Evolutionary conservation across 768 basidiomycete species (phyloP).

Genomic region (Mycena belliarum): DNA sequence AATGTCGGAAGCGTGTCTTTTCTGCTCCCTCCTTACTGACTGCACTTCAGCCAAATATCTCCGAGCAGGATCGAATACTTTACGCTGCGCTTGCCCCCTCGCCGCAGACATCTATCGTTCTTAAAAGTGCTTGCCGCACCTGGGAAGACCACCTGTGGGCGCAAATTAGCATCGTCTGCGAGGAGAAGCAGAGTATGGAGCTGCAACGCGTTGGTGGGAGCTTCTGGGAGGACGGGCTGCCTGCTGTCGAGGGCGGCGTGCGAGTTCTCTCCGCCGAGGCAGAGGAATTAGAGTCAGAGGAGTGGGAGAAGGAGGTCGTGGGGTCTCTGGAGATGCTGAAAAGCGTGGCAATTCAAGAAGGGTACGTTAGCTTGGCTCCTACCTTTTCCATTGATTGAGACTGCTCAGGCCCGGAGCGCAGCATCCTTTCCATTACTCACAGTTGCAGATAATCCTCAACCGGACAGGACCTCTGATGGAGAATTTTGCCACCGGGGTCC

Average conservation of each 20-base stretch:
- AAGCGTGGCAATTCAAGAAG: slow-evolving; percentile 60
- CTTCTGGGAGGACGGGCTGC: slow-evolving; percentile 77
- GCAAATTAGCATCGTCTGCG: slow-evolving; percentile 76
- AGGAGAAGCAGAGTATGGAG: slow-evolving; percentile 74
- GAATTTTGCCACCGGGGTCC: slow-evolving; percentile 61
- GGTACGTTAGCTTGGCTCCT: slow-evolving; percentile 40
- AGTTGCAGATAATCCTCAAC: slow-evolving; percentile 75
- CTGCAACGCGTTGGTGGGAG: slow-evolving; percentile 68
- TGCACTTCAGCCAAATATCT: slow-evolving; percentile 47
- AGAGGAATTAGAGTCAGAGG: slow-evolving; percentile 40
- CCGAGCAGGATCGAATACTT: slow-evolving; percentile 77
- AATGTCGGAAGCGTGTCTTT: slow-evolving; percentile 55
- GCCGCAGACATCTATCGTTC: slow-evolving; percentile 60
- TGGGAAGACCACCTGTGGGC: slow-evolving; percentile 99
- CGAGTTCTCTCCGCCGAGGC: slow-evolving; percentile 25
- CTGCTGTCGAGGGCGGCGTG: slow-evolving; percentile 43
- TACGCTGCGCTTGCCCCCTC: slow-evolving; percentile 85
- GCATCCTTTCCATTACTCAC: slow-evolving; percentile 81
- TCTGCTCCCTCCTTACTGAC: not conserved
- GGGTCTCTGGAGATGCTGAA: slow-evolving; percentile 58
- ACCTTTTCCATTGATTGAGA: slow-evolving; percentile 5
- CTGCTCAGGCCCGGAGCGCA: slow-evolving; percentile 55
- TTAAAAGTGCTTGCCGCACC: slow-evolving; percentile 75
- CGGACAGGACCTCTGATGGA: slow-evolving; percentile 68
- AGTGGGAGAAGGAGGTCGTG: slow-evolving; percentile 69